phyloP scores from a whole-genome alignment of 768 basidiomycete genomes.

The Lactarius pseudohatsudake region DNA sequence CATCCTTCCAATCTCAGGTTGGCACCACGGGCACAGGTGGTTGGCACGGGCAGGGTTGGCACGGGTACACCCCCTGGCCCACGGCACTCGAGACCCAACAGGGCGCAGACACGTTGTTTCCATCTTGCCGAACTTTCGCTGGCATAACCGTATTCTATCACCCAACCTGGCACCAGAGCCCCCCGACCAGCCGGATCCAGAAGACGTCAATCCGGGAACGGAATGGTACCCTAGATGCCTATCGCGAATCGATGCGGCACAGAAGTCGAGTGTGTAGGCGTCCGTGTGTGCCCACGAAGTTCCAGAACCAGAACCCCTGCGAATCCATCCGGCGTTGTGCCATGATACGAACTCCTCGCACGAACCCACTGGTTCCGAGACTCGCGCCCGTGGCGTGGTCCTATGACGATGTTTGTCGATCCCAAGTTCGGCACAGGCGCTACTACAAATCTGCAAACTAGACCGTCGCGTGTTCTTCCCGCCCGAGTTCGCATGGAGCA shows the following conservation, averaged over 20 bases:
- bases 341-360: slow-evolving; percentile 1
- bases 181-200: not conserved
- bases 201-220: not conserved
- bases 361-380: not conserved
- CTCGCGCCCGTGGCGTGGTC: not conserved
- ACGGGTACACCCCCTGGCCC: not conserved
- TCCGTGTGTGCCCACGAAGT: not conserved
- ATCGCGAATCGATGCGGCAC: not conserved
- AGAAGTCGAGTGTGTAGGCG: not conserved
- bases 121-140: not conserved
- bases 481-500: not conserved
- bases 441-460: slow-evolving; percentile 1
- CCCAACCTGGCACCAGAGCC: not conserved
- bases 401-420: slow-evolving; percentile 1
- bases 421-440: slow-evolving; percentile 1
- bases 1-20: not conserved
- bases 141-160: not conserved
- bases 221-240: not conserved
- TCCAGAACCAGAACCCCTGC: slow-evolving; percentile 1
- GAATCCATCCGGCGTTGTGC: not conserved
- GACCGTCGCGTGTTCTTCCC: not conserved
- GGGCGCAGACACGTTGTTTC: not conserved
- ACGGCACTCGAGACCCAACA: not conserved
- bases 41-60: not conserved
- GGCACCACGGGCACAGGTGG: not conserved